Conservation (phyloP, 148 eudicot species). For the Persicaria tinctoria region DNA sequence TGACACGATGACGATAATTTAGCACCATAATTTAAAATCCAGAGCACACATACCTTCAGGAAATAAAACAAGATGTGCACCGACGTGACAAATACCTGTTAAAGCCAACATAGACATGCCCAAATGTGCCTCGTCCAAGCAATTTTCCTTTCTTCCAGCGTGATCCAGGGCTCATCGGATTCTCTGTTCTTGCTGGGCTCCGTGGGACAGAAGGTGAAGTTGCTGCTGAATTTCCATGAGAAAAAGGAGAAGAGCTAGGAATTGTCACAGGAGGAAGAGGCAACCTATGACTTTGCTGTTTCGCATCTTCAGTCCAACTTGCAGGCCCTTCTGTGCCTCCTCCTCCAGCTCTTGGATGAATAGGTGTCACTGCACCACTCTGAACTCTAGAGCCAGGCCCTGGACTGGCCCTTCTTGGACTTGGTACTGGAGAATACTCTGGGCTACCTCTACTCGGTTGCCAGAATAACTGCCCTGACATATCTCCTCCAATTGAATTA, state of each 20-base stretch:
- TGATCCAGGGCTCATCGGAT: constrained; percentile 64
- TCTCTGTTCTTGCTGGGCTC: constrained; percentile 84
- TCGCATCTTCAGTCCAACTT: constrained; percentile 53
- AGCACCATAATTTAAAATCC: neutral
- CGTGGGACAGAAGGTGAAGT: constrained; percentile 80
- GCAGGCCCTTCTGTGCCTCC: constrained; percentile 35
- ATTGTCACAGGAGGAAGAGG: constrained; percentile 86
- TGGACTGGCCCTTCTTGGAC: constrained; percentile 92
- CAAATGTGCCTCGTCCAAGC: constrained; percentile 96
- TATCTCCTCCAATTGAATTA: constrained; percentile 94
- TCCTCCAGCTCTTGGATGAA: constrained; percentile 84
- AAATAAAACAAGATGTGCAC: constrained; percentile 5
- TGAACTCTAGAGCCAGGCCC: constrained; percentile 94
- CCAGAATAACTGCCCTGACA: constrained; percentile 78
- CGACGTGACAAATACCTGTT: constrained; percentile 46
- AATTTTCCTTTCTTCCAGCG: constrained; percentile 91
- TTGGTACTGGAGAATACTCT: constrained; percentile 92
- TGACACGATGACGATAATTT: constrained; percentile 1
- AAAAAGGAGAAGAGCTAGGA: constrained; percentile 53
- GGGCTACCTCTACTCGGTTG: constrained; percentile 95
- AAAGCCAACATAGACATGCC: constrained; percentile 93
- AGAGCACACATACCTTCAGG: neutral
- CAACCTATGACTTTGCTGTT: constrained; percentile 59
- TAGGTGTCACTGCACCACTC: constrained; percentile 97
- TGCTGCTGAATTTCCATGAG: constrained; percentile 75